Percentiles rank a stretch among this genome's conserved stretches.
phyloP scores from a whole-genome alignment of 441 rosid genomes.

The Gossypium laxum region DNA sequence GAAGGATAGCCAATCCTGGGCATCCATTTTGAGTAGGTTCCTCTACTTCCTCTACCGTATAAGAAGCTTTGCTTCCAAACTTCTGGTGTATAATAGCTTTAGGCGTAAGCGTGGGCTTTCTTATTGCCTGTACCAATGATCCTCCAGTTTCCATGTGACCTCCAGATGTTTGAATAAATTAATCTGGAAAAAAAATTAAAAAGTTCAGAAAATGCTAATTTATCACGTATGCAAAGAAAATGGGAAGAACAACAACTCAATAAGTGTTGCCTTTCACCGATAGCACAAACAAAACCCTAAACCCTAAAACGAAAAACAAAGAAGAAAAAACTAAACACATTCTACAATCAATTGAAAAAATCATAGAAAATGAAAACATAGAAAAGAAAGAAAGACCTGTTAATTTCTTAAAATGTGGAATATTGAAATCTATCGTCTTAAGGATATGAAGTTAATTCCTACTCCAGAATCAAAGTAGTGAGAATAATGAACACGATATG shows the following conservation, averaged over 20 bases:
- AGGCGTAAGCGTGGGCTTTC: slow-evolving; percentile 44
- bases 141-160: slow-evolving; percentile 25
- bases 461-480: not conserved
- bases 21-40: slow-evolving; percentile 54
- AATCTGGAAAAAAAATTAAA: not conserved
- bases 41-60: slow-evolving; percentile 59
- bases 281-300: not conserved
- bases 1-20: slow-evolving; percentile 71
- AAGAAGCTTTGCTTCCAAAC: slow-evolving; percentile 59
- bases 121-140: slow-evolving; percentile 20
- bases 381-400: not conserved
- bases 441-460: not conserved
- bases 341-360: not conserved
- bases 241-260: not conserved
- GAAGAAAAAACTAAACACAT: not conserved
- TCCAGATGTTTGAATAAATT: not conserved
- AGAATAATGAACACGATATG: not conserved
- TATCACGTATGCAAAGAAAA: not conserved
- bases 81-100: slow-evolving; percentile 65
- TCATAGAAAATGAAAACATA: not conserved
- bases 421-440: not conserved
- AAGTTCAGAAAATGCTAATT: not conserved
- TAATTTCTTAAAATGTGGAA: not conserved
- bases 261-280: not conserved
- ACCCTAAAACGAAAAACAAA: not conserved